Evolutionary conservation across 2,329 filamentous ascomycete species (phyloP).

Genomic region (Aspergillus alliaceus): DNA sequence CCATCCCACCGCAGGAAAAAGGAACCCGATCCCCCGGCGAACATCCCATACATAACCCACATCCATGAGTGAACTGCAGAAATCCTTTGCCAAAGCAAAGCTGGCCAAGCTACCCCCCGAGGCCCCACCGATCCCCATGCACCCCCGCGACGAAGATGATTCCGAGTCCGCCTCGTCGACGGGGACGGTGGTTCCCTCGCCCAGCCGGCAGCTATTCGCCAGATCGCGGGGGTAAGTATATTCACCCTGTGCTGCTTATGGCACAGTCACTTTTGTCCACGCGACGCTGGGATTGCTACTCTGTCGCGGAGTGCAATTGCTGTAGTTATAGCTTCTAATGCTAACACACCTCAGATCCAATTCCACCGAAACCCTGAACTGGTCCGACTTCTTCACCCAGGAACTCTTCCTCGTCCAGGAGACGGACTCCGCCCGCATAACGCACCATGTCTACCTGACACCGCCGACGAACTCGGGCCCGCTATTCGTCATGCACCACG

Average conservation of each 20-base stretch:
- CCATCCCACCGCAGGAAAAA: not conserved
- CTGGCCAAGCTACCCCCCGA: constrained; percentile 63
- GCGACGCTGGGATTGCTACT: not conserved
- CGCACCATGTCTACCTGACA: constrained; percentile 84
- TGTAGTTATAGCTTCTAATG: too few species aligned
- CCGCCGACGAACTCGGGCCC: constrained; percentile 72
- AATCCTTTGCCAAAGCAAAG: constrained; percentile 75
- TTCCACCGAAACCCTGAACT: constrained; percentile 65
- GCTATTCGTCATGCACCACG: constrained; percentile 91
- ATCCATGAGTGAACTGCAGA: constrained; percentile 77
- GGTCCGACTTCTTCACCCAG: constrained; percentile 88
- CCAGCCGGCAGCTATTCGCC: constrained; percentile 71
- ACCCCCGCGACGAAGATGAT: constrained; percentile 52
- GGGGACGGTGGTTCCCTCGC: constrained; percentile 83
- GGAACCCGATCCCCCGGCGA: not conserved
- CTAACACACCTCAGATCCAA: constrained; percentile 9
- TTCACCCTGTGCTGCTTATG: not conserved
- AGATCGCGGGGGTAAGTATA: constrained; percentile 64
- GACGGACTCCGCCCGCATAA: constrained; percentile 48
- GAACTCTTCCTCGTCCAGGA: constrained; percentile 68
- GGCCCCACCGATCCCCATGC: constrained; percentile 45
- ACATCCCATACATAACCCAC: not conserved
- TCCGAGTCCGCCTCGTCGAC: constrained; percentile 89
- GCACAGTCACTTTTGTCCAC: too few species aligned
- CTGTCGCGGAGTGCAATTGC: too few species aligned